Evolutionary conservation across 768 basidiomycete species (phyloP).

Genomic region (Tricholoma terreum): DNA sequence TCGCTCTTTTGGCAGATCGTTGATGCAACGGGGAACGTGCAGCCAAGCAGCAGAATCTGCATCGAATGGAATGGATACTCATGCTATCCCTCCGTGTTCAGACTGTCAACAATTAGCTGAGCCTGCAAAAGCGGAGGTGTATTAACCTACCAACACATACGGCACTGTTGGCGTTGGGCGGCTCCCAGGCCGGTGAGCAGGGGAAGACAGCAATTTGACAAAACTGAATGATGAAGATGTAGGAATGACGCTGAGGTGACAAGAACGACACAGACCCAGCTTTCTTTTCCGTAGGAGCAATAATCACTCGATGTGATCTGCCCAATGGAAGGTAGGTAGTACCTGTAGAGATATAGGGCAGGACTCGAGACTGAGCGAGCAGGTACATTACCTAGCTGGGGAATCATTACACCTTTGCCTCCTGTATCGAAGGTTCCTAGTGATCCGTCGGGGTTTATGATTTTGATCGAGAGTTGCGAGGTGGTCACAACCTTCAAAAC

Average conservation of each 20-base stretch:
- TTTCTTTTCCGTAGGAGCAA: constrained; percentile 30
- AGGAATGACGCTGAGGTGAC: not conserved
- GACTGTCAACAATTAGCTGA: not conserved
- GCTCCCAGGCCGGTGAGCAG: constrained; percentile 21
- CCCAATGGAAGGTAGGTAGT: constrained; percentile 36
- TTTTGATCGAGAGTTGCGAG: constrained; percentile 67
- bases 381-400: constrained; percentile 51
- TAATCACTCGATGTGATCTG: constrained; percentile 34
- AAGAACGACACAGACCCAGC: constrained; percentile 31
- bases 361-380: constrained; percentile 4
- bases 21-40: too few relatives aligned
- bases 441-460: constrained; percentile 61
- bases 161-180: constrained; percentile 6
- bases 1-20: too few relatives aligned
- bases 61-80: not conserved
- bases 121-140: not conserved
- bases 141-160: constrained; percentile 16
- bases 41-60: too few relatives aligned
- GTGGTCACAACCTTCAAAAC: constrained; percentile 44
- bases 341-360: constrained; percentile 22
- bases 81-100: constrained; percentile 2
- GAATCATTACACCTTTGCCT: constrained; percentile 60
- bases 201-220: constrained; percentile 31
- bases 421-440: constrained; percentile 65
- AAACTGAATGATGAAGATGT: constrained; percentile 12